phyloP scores from a whole-genome alignment of 2,329 filamentous ascomycete genomes.

The Cercospora brassicicola region DNA sequence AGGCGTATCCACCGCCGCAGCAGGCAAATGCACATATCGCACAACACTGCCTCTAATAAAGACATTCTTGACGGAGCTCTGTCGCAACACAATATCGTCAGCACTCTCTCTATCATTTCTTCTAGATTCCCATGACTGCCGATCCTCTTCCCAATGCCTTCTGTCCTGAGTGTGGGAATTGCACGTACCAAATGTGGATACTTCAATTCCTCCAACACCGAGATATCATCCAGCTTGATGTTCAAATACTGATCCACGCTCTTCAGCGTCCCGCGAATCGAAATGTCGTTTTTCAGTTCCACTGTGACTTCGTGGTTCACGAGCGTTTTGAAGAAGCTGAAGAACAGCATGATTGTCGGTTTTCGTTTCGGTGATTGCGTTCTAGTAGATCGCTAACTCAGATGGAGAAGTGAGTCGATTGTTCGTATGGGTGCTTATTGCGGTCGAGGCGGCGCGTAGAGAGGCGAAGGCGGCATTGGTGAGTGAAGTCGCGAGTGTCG shows the following conservation, averaged over 20 bases:
- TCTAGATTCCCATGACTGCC: background rate
- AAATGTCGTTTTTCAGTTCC: slow-evolving; percentile 99
- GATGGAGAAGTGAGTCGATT: background rate
- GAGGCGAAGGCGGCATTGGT: background rate
- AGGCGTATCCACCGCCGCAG: slow-evolving; percentile 77
- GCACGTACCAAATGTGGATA: slow-evolving; percentile 80
- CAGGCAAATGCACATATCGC: slow-evolving; percentile 85
- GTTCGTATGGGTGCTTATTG: background rate
- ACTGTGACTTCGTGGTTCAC: slow-evolving; percentile 97
- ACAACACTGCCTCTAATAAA: slow-evolving; percentile 94
- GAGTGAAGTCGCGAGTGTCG: background rate
- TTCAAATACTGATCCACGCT: slow-evolving; percentile 98
- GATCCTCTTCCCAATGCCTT: too few species aligned
- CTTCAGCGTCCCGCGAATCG: slow-evolving; percentile 91
- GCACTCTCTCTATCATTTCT: background rate
- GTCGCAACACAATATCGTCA: slow-evolving; percentile 5
- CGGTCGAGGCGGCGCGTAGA: background rate
- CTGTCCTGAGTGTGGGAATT: too few species aligned
- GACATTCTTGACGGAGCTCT: slow-evolving; percentile 87
- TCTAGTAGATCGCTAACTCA: background rate
- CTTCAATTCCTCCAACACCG: slow-evolving; percentile 86
- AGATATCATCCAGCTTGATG: slow-evolving; percentile 96
- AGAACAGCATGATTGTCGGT: slow-evolving; percentile 26
- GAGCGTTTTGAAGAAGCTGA: slow-evolving; percentile 34
- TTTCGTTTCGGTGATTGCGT: background rate